Percentiles rank a stretch among this genome's conserved stretches.
Evolutionary conservation across 2,329 filamentous ascomycete genomes (phyloP).

Genomic region (Phoma sp.): DNA sequence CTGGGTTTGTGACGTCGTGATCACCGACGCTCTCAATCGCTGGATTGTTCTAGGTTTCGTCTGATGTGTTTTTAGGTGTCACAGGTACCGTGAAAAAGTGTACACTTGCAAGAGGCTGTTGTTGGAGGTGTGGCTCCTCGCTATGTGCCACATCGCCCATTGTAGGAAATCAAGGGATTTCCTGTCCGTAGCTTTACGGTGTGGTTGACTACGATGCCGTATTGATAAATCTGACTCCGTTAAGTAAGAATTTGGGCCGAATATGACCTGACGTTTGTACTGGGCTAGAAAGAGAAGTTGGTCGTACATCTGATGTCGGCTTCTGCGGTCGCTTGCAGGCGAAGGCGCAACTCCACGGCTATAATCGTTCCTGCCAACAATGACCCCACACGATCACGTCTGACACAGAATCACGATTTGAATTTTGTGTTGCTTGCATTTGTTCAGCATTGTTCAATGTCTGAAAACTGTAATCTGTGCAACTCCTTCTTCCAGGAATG

Average conservation of each 20-base stretch:
- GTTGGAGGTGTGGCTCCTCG: background rate
- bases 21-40: background rate
- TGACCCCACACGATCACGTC: background rate
- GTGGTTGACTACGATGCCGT: background rate
- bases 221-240: background rate
- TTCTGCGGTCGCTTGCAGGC: background rate
- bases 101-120: background rate
- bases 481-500: too few species aligned
- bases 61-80: background rate
- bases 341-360: background rate
- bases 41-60: background rate
- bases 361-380: background rate
- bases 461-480: too few species aligned
- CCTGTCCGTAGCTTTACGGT: background rate
- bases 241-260: background rate
- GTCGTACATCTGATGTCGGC: background rate
- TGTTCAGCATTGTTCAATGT: background rate
- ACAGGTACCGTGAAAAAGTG: background rate
- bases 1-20: background rate
- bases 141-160: constrained; percentile 3
- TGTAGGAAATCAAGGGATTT: background rate
- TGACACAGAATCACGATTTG: background rate
- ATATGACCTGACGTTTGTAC: background rate
- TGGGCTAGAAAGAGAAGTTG: background rate
- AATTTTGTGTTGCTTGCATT: background rate